phyloP scores from a whole-genome alignment of 306 rosid species.

The Heteromeles arbutifolia region DNA sequence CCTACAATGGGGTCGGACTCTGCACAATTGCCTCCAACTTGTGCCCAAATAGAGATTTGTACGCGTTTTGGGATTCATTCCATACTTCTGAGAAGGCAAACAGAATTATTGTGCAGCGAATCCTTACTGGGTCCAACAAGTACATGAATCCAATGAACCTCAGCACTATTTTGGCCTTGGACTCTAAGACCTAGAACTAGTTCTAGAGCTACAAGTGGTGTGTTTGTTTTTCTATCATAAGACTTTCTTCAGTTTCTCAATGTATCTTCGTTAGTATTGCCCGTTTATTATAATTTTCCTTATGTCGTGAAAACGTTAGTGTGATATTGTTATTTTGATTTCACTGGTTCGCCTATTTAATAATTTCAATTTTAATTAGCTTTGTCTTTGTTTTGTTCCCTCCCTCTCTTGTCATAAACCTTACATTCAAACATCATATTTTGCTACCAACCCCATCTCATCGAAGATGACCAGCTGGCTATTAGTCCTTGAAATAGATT shows the following conservation, averaged over 20 bases:
- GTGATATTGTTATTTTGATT: background rate
- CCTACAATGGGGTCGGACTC: conserved; percentile 65
- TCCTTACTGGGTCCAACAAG: conserved; percentile 41
- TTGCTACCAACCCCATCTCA: background rate
- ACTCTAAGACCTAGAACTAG: conserved; percentile 24
- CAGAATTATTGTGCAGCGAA: conserved; percentile 48
- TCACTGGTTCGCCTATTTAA: background rate
- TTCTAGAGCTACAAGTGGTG: background rate
- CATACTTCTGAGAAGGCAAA: conserved; percentile 75
- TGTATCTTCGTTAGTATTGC: background rate
- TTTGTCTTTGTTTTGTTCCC: background rate
- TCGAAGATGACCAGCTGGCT: background rate
- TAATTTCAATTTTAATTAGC: background rate
- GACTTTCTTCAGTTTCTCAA: background rate
- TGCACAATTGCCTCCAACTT: conserved; percentile 58
- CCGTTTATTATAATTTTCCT: background rate
- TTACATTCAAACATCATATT: background rate
- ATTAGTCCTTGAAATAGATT: background rate
- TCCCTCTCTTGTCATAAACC: background rate
- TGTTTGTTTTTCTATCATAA: background rate
- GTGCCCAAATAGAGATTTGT: conserved; percentile 60
- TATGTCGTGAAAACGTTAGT: background rate
- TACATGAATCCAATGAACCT: conserved; percentile 88
- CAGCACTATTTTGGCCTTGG: conserved; percentile 57
- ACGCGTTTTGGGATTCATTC: conserved; percentile 78